phyloP scores from a whole-genome alignment of 495 filamentous ascomycete genomes.

The Aspergillus bertholletiae region DNA sequence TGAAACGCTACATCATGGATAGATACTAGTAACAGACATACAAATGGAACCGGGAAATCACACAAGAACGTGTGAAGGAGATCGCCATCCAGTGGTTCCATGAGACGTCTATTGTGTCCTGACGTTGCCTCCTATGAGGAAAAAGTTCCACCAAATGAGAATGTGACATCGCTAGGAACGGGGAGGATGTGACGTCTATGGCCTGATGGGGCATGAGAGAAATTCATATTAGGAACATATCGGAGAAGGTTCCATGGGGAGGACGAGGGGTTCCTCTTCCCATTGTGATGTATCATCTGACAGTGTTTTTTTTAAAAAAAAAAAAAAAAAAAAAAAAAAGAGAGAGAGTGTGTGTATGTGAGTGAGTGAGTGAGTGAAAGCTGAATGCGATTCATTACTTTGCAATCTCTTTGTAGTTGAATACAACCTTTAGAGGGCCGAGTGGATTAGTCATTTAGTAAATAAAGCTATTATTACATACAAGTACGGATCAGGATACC shows the following conservation, averaged over 20 bases:
- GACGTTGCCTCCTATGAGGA: constrained; percentile 1
- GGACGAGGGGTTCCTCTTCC: neutral
- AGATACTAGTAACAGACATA: neutral
- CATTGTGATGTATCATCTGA: neutral
- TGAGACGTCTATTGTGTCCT: neutral
- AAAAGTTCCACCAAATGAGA: neutral
- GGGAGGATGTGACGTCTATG: neutral
- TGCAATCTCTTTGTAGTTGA: too few species aligned
- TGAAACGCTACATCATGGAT: neutral
- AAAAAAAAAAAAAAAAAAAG: too few species aligned
- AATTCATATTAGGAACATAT: neutral
- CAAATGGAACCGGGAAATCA: neutral
- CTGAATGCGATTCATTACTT: too few species aligned
- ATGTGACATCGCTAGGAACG: neutral
- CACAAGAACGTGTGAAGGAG: neutral
- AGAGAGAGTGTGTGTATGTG: too few species aligned
- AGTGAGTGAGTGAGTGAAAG: too few species aligned
- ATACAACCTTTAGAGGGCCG: neutral
- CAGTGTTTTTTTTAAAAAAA: too few species aligned
- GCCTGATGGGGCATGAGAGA: too few species aligned
- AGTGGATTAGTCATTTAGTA: neutral
- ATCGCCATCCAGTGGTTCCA: neutral
- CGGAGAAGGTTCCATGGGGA: neutral
- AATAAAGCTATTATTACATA: neutral
- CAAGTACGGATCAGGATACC: neutral